Evolutionary conservation across 495 filamentous ascomycete species (phyloP), one percentile per base, ranked within the genome.

Genomic region (Podospora australis): DNA sequence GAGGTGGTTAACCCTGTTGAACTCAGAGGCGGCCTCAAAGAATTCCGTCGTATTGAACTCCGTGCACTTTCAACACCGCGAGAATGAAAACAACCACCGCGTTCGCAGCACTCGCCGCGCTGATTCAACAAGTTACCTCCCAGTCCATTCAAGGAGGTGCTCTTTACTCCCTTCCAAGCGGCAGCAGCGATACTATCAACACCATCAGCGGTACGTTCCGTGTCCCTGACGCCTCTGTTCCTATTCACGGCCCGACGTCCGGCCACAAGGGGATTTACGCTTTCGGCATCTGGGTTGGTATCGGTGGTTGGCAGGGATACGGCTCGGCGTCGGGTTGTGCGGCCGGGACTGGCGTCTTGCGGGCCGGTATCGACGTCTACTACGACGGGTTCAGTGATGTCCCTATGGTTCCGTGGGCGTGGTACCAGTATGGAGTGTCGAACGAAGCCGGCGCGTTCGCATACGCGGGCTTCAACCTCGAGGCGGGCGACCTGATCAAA

Each of bases 281-380:
- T n/a, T 36, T 36, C 34, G 34, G 34, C n/a, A 36, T 36, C n/a
- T 36, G 34, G 34, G 34, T 36, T 36, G 34, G 34, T n/a, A 36
- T 36, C 17, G 34, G 34, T 16, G 34, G 34, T n/a, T 36, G 34
- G 34, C 11, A 10, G 13, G 34, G 34, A n/a, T 36, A 10, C 34
- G 34, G 34, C 6, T 36, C 34, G 5, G 34, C 34, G 6, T 36
- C 34, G 6, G 17, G 34, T 16, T 36, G 34, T 16, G 11, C 34
- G 11, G 34, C 34, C 6, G 34, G 34, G 4, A n/a, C 34, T 10
- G 34, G 34, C n/a, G 34, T 36, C 13, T 16, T 36, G 11, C 34
- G 34, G 4, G 34, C 34, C 6, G 34, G 34, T n/a, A 36, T 36
- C 34, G 34, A 36, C 34, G 34, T 36, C 34, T 36, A 36, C 34